Evolutionary conservation across 257 asterid species (phyloP), one percentile per base, ranked within the genome.

Genomic region (Nicotiana tabacum): DNA sequence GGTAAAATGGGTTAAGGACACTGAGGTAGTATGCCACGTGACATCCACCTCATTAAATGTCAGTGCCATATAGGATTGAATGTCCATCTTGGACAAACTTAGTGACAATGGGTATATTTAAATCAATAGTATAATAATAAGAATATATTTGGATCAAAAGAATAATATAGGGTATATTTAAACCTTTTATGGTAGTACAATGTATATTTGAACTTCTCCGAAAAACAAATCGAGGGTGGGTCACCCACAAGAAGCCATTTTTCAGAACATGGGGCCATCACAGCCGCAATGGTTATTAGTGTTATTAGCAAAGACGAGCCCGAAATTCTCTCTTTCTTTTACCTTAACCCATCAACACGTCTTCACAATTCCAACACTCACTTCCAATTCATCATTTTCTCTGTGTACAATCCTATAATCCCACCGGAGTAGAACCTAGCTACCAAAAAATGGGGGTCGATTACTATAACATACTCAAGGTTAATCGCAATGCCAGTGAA

Each of bases 401-500:
- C 2, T 55, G 60, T 13, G n/a, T 15, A 15, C 60, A 13, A 4
- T 55, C 17, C 60, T 15, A 55, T 55, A 43, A 43, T 43, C 56
- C 29, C 10, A 43, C 48, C 37, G 37, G 37, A 4, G 3, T 43
- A 7, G 48, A 43, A 37, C 43, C 0, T 37, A 37, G 39, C 70
- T 37, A n/a, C 56, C 56, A 4, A 58, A 61, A 60, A 84, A 94
- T 96, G 99, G 99, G 99, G 78, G 91, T 94, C 33, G 99, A 96
- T 90, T 96, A 96, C 87, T 96, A 96, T 93, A 96, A 96, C 86
- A 96, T 96, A 74, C 91, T 96, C 70, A 96, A 96, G 85, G 98
- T 96, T 55, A 94, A 96, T 81, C 98, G 99, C 21, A 91, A 90
- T 84, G 99, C 99, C 15, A 93, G 91, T 86, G 98, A 85, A 11